Conservation (phyloP, 257 asterid species). For the Thymus quinquecostatus region DNA sequence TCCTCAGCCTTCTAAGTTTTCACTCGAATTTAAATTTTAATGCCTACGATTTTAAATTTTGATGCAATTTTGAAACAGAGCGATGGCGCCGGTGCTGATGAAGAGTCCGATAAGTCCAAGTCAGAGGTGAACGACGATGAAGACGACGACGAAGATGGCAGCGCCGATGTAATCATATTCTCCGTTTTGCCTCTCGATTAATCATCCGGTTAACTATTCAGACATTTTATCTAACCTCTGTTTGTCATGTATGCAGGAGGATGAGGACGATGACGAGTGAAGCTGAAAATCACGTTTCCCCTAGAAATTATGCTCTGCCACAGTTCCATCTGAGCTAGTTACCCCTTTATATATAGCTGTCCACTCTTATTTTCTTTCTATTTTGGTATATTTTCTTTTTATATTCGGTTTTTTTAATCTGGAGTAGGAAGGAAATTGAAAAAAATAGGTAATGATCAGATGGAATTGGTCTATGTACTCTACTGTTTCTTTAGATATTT, state of each 20-base stretch:
- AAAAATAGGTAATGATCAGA: slow-evolving; percentile 40
- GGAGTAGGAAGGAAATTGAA: slow-evolving; percentile 37
- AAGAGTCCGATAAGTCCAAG: slow-evolving; percentile 56
- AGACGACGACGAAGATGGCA: slow-evolving; percentile 51
- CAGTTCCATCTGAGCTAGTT: slow-evolving; percentile 35
- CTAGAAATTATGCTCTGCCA: slow-evolving; percentile 27
- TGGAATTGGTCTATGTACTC: slow-evolving; percentile 35
- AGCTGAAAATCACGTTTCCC: neutral
- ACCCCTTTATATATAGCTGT: slow-evolving; percentile 32
- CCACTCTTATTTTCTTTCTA: neutral
- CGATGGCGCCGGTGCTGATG: slow-evolving; percentile 45
- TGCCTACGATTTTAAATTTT: neutral
- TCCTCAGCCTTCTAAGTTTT: neutral
- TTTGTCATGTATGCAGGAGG: slow-evolving; percentile 32
- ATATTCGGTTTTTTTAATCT: neutral
- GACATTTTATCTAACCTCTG: neutral
- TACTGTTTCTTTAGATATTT: slow-evolving; percentile 24
- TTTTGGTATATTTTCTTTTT: neutral
- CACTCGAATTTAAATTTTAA: too few relatives aligned
- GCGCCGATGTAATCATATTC: slow-evolving; percentile 37
- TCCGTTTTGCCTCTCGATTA: too few relatives aligned
- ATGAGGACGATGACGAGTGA: slow-evolving; percentile 50
- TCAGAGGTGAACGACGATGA: slow-evolving; percentile 58
- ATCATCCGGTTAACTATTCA: neutral
- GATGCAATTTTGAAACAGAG: slow-evolving; percentile 14